These are phyloP conservation scores for Fusarium secorum DNA, from an alignment of 2,329 filamentous ascomycete species.

Conservation along the genomic window DNA sequence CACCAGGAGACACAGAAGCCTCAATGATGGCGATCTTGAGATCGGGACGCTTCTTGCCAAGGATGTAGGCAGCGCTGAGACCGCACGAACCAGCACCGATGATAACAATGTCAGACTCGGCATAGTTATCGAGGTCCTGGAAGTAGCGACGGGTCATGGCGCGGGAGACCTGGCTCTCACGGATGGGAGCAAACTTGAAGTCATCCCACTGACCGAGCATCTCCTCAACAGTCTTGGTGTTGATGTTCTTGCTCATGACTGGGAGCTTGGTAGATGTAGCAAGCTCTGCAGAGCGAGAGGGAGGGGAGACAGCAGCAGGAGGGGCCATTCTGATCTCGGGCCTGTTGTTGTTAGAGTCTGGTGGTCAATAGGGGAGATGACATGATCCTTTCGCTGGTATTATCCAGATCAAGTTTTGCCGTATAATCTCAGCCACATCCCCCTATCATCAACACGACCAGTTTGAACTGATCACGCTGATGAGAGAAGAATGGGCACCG, in stretches of 20 bases:
- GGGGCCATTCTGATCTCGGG: slow-evolving; percentile 64
- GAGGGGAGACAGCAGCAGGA: slow-evolving; percentile 71
- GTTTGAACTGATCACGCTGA: background rate
- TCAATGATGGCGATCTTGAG: slow-evolving; percentile 92
- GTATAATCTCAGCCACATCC: slow-evolving; percentile 79
- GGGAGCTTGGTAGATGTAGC: slow-evolving; percentile 45
- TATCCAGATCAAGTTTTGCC: slow-evolving; percentile 98
- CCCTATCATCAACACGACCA: slow-evolving; percentile 7
- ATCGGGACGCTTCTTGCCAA: slow-evolving; percentile 84
- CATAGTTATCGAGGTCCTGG: slow-evolving; percentile 84
- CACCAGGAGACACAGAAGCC: slow-evolving; percentile 84
- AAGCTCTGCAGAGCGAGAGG: slow-evolving; percentile 57
- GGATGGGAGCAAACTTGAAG: slow-evolving; percentile 86
- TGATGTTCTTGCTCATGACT: slow-evolving; percentile 40
- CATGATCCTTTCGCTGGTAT: slow-evolving; percentile 99
- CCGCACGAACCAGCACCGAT: slow-evolving; percentile 90
- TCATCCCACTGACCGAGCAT: slow-evolving; percentile 80
- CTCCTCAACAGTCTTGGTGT: slow-evolving; percentile 43
- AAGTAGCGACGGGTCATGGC: slow-evolving; percentile 97
- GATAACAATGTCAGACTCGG: slow-evolving; percentile 94
- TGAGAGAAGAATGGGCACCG: slow-evolving; percentile 58
- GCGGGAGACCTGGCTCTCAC: slow-evolving; percentile 89
- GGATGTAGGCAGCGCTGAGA: slow-evolving; percentile 82
- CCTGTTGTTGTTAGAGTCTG: slow-evolving; percentile 44
- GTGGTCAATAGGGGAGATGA: slow-evolving; percentile 60